Evolutionary conservation across 108 stramenopile genomes (phyloP).

Genomic region (Conticribra guillardii): DNA sequence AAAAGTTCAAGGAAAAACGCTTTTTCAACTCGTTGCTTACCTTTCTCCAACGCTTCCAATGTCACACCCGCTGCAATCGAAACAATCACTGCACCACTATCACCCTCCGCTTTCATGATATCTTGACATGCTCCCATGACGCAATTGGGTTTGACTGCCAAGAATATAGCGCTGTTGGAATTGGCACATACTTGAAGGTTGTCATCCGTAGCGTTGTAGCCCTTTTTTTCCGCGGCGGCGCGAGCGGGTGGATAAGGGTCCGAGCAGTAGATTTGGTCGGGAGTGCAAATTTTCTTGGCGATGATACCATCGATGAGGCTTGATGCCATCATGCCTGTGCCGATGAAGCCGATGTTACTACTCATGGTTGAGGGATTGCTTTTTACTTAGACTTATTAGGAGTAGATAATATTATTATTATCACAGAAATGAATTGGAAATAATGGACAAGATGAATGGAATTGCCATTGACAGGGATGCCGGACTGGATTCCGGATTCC

Average conservation of each 20-base stretch:
- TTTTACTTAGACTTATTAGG: neutral
- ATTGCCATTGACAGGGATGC: too few relatives aligned
- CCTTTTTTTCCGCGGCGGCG: slow-evolving; percentile 60
- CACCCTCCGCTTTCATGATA: slow-evolving; percentile 42
- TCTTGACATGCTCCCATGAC: slow-evolving; percentile 62
- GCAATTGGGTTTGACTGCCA: slow-evolving; percentile 83
- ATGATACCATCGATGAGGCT: slow-evolving; percentile 79
- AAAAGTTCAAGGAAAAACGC: too few relatives aligned
- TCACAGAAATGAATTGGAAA: too few relatives aligned
- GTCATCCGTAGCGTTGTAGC: slow-evolving; percentile 56
- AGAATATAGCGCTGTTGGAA: slow-evolving; percentile 68
- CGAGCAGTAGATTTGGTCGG: slow-evolving; percentile 63
- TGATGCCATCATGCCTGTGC: slow-evolving; percentile 88
- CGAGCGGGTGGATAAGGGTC: slow-evolving; percentile 68
- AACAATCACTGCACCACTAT: slow-evolving; percentile 63
- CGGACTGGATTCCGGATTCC: too few relatives aligned
- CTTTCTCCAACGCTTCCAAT: slow-evolving; percentile 67
- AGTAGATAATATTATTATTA: too few relatives aligned
- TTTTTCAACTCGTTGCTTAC: too few relatives aligned
- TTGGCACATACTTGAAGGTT: slow-evolving; percentile 66
- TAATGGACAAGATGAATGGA: too few relatives aligned
- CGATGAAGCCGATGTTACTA: slow-evolving; percentile 76
- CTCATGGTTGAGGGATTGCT: slow-evolving; percentile 21
- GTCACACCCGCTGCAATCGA: slow-evolving; percentile 92
- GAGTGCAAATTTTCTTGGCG: slow-evolving; percentile 52